These are phyloP conservation scores for Cyclotella cryptica DNA, from an alignment of 108 stramenopile species.

Conservation along the genomic window DNA sequence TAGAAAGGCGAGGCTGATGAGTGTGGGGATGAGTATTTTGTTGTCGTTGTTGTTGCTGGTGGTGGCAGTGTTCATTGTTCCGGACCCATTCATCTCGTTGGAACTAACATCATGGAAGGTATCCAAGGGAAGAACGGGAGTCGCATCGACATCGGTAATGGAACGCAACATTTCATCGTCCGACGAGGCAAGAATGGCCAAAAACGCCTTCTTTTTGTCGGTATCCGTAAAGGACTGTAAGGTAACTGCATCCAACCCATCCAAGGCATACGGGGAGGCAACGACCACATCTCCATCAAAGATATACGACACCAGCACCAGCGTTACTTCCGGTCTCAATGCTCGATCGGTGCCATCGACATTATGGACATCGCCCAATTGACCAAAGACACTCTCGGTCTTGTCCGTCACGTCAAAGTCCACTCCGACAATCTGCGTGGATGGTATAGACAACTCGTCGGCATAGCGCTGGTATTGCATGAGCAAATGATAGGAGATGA, in stretches of 20 bases:
- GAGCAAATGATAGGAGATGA: conserved; percentile 2
- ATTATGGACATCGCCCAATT: not conserved
- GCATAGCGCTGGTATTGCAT: not conserved
- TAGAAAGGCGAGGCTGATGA: conserved; percentile 1
- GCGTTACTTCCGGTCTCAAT: not conserved
- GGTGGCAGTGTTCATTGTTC: not conserved
- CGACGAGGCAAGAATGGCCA: not conserved
- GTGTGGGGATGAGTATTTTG: not conserved
- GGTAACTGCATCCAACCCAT: not conserved
- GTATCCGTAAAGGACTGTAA: not conserved
- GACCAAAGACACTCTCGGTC: not conserved
- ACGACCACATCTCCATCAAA: not conserved
- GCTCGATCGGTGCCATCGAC: not conserved
- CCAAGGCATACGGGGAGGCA: not conserved
- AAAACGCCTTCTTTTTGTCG: not conserved
- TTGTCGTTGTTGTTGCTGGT: not conserved
- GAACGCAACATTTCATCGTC: conserved; percentile 3
- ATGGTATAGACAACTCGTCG: not conserved
- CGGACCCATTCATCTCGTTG: not conserved
- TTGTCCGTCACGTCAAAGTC: not conserved
- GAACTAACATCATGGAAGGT: not conserved
- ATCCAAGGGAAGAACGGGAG: not conserved
- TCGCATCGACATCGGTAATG: conserved; percentile 12
- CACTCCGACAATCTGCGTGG: not conserved
- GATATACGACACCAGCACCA: not conserved